A percentile compares a stretch with the other conserved stretches of the same genome.
phyloP scores from a whole-genome alignment of 1,284 basidiomycete genomes.

The Gymnopus androsaceus region DNA sequence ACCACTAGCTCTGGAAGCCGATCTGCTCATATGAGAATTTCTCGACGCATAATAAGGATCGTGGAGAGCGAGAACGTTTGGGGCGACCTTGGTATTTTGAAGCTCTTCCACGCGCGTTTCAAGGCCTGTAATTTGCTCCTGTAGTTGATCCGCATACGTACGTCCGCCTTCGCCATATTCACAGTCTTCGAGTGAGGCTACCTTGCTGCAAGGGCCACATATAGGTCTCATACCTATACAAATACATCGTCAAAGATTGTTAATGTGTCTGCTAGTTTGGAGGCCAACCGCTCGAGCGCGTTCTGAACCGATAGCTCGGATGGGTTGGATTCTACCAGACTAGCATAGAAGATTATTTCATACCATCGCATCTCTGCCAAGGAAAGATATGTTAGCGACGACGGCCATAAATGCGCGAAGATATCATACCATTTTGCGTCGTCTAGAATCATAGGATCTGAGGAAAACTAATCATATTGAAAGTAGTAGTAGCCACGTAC shows the following conservation, averaged over 20 bases:
- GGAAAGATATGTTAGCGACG: neutral
- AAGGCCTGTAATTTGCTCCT: slow-evolving; percentile 12
- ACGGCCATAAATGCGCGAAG: neutral
- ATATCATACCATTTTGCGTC: slow-evolving; percentile 8
- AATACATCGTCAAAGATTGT: neutral
- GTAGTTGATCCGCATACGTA: slow-evolving; percentile 5
- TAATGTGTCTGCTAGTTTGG: too few relatives aligned
- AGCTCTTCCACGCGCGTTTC: slow-evolving; percentile 12
- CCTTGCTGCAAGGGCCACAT: slow-evolving; percentile 13
- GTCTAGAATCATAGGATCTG: neutral
- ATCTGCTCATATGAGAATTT: neutral
- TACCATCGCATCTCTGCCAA: neutral
- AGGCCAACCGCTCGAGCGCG: too few relatives aligned
- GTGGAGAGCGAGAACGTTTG: slow-evolving; percentile 1
- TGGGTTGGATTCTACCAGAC: too few relatives aligned
- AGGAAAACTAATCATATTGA: neutral
- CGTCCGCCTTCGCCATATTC: slow-evolving; percentile 9
- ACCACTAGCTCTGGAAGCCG: too few relatives aligned
- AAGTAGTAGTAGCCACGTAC: neutral
- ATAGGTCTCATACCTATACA: slow-evolving; percentile 8
- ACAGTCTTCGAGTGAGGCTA: slow-evolving; percentile 11
- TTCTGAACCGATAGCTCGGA: neutral
- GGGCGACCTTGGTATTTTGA: neutral
- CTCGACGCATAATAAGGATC: slow-evolving; percentile 11
- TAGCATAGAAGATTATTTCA: too few relatives aligned